Conservation (phyloP, 345 rosid genomes). For the Corymbia maculata region DNA sequence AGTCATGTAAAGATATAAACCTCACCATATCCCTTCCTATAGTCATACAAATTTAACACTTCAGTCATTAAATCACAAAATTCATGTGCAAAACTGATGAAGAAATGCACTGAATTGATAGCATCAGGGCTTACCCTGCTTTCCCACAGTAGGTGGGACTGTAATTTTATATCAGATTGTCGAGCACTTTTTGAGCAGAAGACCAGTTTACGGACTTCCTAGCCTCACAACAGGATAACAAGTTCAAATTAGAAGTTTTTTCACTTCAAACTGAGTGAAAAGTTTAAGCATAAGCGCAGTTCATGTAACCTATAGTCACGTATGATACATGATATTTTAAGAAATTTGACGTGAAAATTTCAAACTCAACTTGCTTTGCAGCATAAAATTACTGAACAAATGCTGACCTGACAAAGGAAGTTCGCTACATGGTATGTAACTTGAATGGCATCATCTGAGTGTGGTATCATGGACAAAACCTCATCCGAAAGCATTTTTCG, state of each 20-base stretch:
- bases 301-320: background rate
- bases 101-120: background rate
- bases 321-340: background rate
- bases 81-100: background rate
- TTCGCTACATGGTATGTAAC: slow-evolving; percentile 83
- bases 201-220: slow-evolving; percentile 76
- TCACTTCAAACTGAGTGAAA: background rate
- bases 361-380: background rate
- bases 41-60: background rate
- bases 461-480: slow-evolving; percentile 71
- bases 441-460: slow-evolving; percentile 79
- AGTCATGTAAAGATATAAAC: slow-evolving; percentile 59
- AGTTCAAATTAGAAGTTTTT: background rate
- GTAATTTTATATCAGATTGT: slow-evolving; percentile 73
- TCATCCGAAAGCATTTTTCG: slow-evolving; percentile 98
- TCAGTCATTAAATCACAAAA: background rate
- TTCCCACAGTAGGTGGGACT: slow-evolving; percentile 75
- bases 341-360: background rate
- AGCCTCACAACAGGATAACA: slow-evolving; percentile 54
- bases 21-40: slow-evolving; percentile 80
- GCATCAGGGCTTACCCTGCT: slow-evolving; percentile 50
- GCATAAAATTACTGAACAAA: background rate
- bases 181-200: slow-evolving; percentile 43
- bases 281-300: background rate
- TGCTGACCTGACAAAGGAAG: slow-evolving; percentile 59